Base-by-base conservation (phyloP, 2,329 filamentous ascomycete species). In the Trichothecium roseum region DNA sequence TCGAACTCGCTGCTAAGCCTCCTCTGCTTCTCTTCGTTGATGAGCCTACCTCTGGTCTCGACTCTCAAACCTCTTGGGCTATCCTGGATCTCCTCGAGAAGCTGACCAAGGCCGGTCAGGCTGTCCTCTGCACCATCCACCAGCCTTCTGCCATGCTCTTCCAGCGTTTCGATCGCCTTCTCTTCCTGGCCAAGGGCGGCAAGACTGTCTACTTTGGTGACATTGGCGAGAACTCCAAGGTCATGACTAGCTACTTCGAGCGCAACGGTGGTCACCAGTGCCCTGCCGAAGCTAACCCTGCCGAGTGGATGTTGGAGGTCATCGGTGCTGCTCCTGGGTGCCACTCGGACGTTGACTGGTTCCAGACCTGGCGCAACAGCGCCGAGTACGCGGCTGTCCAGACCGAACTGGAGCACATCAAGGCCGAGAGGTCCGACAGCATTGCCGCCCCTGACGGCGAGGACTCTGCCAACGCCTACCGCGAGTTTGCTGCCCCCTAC, bases 101-200 rank as follows among this genome's bases (percentile, higher is more conserved):
- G 60, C 69, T 95, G 24, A 86, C 86, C 48, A 83, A 89, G 56
- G 82, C 78, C 42, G 88, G 89, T 13, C 86, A 93, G 55, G 88
- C 89, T 35, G 85, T 95, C 58, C 77, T 95, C n/a, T 94, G 87
- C 63, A 95, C 89, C 0, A 95, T 95, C 41, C 89, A 96, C 56
- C 89, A 96, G 58, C 89, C 89, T n/a, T 93, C 85, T 12, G 87
- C 88, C 24, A 87, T 94, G 72, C 70, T 95, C 36, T 94, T 95
- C 66, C 84, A 94, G 55, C 81, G 85, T 39, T 95, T 91, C 53
- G 84, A 91, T 50, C 74, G 82, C 39, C 72, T 91, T 7, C 68
- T 89, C 22, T 85, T 91, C 63, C 64, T 91, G 13, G 78, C 79
- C 24, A 79, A 74, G 50, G 84, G 84, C 37, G 84, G 84, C 37